Conservation (phyloP, 176 grass and related monocot genomes). For the Avena insularis region DNA sequence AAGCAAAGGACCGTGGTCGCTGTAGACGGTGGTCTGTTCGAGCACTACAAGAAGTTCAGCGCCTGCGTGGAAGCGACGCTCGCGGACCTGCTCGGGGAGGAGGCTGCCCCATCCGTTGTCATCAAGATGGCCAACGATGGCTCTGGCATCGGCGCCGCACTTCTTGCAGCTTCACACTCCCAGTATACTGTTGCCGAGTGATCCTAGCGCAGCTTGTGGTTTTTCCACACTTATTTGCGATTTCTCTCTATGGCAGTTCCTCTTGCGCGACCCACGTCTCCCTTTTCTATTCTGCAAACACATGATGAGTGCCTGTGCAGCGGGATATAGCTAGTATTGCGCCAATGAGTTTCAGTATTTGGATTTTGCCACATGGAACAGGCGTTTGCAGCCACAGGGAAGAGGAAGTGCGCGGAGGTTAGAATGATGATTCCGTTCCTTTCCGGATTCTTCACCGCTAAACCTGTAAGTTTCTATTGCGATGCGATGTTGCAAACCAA, state of each 20-base stretch:
- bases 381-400: conserved; percentile 33
- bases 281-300: conserved; percentile 31
- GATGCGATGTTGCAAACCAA: conserved; percentile 46
- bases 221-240: neutral
- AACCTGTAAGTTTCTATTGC: conserved; percentile 36
- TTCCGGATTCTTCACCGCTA: conserved; percentile 39
- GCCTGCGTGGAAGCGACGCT: conserved; percentile 62
- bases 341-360: conserved; percentile 34
- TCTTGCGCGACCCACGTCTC: neutral
- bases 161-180: conserved; percentile 87
- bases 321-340: conserved; percentile 40
- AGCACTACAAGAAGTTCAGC: conserved; percentile 90
- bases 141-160: conserved; percentile 79
- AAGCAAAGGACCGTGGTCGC: conserved; percentile 61
- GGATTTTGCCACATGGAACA: conserved; percentile 15
- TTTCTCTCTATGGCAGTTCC: conserved; percentile 30
- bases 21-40: conserved; percentile 83
- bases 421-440: conserved; percentile 43
- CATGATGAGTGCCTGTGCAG: conserved; percentile 44
- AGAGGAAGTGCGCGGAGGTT: conserved; percentile 36
- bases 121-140: conserved; percentile 87
- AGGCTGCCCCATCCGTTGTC: conserved; percentile 60
- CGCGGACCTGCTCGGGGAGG: conserved; percentile 67
- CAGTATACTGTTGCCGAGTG: conserved; percentile 60
- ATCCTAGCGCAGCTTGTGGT: conserved; percentile 28